Conservation (phyloP, 306 rosid genomes). For the Albizia julibrissin region DNA sequence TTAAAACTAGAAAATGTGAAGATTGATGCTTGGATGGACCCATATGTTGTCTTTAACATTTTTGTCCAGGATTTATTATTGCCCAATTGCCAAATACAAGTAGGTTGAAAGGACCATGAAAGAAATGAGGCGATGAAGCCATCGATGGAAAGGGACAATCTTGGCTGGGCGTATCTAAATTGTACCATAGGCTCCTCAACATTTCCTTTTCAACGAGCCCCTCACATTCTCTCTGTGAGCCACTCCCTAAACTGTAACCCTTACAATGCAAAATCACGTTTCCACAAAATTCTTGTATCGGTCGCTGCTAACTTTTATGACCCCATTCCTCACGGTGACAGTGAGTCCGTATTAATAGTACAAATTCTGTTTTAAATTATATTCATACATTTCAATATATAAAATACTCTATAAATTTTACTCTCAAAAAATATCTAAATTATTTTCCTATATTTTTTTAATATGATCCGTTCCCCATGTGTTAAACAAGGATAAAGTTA, state of each 20-base stretch:
- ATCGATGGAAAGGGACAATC: not conserved
- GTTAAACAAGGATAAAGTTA: no score
- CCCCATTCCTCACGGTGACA: not conserved
- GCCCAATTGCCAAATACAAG: not conserved
- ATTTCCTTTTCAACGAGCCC: not conserved
- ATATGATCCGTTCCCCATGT: no score
- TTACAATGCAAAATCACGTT: not conserved
- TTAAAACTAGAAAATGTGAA: not conserved
- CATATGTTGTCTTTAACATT: not conserved
- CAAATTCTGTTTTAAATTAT: not conserved
- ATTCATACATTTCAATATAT: no score
- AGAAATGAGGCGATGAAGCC: not conserved
- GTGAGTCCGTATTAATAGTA: not conserved
- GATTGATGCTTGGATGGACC: not conserved
- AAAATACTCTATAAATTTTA: no score
- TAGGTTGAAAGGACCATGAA: not conserved
- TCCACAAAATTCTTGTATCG: not conserved
- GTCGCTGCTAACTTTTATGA: no score
- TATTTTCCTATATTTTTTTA: no score
- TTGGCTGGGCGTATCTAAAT: not conserved
- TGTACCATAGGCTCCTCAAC: not conserved
- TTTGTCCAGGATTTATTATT: not conserved
- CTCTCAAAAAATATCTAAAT: no score
- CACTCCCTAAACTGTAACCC: not conserved
- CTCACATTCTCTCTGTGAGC: not conserved